Conservation (phyloP, 306 rosid genomes). For the Urtica urens region DNA sequence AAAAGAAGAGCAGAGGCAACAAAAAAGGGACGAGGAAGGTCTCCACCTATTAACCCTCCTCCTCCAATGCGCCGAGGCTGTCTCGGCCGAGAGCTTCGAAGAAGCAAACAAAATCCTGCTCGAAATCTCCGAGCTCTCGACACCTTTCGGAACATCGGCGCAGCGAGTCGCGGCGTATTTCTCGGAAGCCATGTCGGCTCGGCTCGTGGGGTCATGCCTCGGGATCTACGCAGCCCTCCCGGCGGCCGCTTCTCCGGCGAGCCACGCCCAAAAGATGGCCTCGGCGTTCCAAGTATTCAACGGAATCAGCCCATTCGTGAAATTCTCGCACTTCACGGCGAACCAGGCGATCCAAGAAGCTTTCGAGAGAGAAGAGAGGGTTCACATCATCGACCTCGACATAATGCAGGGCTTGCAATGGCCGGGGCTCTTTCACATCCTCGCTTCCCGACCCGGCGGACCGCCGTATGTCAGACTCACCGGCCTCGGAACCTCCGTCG, state of each 20-base stretch:
- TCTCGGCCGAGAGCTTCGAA: conserved; percentile 72
- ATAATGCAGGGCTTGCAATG: conserved; percentile 97
- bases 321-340: conserved; percentile 96
- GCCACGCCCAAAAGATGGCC: conserved; percentile 71
- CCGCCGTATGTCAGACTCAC: conserved; percentile 86
- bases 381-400: conserved; percentile 86
- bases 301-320: conserved; percentile 86
- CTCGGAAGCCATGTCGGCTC: conserved; percentile 94
- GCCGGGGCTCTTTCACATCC: conserved; percentile 91
- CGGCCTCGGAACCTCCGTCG: conserved; percentile 78
- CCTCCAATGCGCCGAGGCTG: conserved; percentile 92
- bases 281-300: conserved; percentile 95
- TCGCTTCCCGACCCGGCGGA: conserved; percentile 88
- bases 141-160: conserved; percentile 88
- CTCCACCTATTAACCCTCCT: conserved; percentile 73
- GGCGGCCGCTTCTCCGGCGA: conserved; percentile 17
- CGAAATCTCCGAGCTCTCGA: conserved; percentile 77
- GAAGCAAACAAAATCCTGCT: conserved; percentile 73
- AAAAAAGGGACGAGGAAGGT: conserved; percentile 80
- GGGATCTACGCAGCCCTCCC: conserved; percentile 79
- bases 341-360: conserved; percentile 98
- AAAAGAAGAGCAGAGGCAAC: conserved; percentile 65
- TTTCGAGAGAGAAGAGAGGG: conserved; percentile 78
- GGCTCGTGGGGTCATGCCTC: conserved; percentile 78
- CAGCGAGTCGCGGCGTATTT: conserved; percentile 94